These are phyloP conservation scores for Gossypium turneri DNA, from an alignment of 345 rosid genomes.

Conservation along the genomic window DNA sequence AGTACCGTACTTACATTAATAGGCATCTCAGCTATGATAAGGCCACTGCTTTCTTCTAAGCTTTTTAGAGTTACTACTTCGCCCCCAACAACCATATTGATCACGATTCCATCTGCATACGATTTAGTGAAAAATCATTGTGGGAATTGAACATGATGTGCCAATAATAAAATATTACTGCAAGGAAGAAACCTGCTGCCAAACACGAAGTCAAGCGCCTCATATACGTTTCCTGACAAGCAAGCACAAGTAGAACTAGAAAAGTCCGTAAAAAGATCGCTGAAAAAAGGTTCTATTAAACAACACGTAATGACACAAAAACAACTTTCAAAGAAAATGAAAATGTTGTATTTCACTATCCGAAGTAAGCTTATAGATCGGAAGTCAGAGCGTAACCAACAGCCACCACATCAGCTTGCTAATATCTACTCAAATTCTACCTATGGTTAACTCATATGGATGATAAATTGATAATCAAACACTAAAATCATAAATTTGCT, in stretches of 20 bases:
- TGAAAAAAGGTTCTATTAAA: neutral
- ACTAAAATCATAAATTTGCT: neutral
- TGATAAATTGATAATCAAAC: neutral
- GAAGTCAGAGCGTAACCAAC: neutral
- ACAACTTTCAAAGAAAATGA: neutral
- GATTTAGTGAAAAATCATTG: neutral
- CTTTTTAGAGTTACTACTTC: slow-evolving; percentile 76
- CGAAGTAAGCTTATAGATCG: neutral
- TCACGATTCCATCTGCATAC: slow-evolving; percentile 76
- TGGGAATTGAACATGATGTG: slow-evolving; percentile 8
- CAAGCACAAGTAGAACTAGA: neutral
- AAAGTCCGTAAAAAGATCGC: neutral
- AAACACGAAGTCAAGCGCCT: slow-evolving; percentile 76
- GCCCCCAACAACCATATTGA: slow-evolving; percentile 93
- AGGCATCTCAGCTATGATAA: slow-evolving; percentile 87
- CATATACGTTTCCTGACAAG: slow-evolving; percentile 72
- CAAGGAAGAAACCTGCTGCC: slow-evolving; percentile 63
- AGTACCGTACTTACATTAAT: slow-evolving; percentile 50
- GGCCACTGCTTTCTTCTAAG: slow-evolving; percentile 66
- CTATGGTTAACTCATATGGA: neutral
- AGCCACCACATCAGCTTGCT: neutral
- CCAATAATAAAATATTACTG: neutral
- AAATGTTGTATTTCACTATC: neutral
- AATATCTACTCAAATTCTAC: neutral
- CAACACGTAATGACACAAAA: neutral